Evolutionary conservation across 768 basidiomycete species (phyloP).

Genomic region (Trametes punicea): DNA sequence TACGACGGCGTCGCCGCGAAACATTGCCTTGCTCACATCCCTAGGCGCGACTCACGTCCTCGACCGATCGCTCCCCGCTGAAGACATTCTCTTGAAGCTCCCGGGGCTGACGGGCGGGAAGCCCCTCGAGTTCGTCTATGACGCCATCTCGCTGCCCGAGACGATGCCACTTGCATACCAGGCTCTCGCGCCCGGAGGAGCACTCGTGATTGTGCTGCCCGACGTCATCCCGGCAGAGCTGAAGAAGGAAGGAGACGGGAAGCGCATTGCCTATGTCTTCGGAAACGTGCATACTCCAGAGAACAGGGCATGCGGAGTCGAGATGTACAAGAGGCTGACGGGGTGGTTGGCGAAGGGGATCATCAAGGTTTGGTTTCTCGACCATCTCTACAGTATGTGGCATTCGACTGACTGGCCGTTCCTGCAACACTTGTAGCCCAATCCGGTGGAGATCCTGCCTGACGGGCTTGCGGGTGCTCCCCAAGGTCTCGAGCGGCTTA

Average conservation of each 20-base stretch:
- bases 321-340: slow-evolving; percentile 22
- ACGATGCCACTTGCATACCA: slow-evolving; percentile 24
- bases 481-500: slow-evolving; percentile 36
- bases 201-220: slow-evolving; percentile 14
- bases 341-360: slow-evolving; percentile 22
- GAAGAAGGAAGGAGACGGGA: slow-evolving; percentile 8
- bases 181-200: slow-evolving; percentile 26
- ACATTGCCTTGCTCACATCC: slow-evolving; percentile 15
- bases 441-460: slow-evolving; percentile 39
- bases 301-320: slow-evolving; percentile 14
- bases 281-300: slow-evolving; percentile 19
- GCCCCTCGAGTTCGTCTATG: slow-evolving; percentile 26
- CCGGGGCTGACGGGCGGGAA: slow-evolving; percentile 13
- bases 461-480: slow-evolving; percentile 38
- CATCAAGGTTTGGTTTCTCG: slow-evolving; percentile 21
- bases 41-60: slow-evolving; percentile 29
- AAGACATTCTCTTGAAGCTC: slow-evolving; percentile 8
- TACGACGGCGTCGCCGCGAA: slow-evolving; percentile 26
- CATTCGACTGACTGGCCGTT: neutral
- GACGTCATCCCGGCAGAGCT: slow-evolving; percentile 12
- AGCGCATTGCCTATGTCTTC: slow-evolving; percentile 15
- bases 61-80: slow-evolving; percentile 19
- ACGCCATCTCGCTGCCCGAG: slow-evolving; percentile 20
- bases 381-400: neutral
- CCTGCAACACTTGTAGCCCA: slow-evolving; percentile 33